phyloP scores from a whole-genome alignment of 1,139 yeast species.

The Yamadazyma trypodendri region DNA sequence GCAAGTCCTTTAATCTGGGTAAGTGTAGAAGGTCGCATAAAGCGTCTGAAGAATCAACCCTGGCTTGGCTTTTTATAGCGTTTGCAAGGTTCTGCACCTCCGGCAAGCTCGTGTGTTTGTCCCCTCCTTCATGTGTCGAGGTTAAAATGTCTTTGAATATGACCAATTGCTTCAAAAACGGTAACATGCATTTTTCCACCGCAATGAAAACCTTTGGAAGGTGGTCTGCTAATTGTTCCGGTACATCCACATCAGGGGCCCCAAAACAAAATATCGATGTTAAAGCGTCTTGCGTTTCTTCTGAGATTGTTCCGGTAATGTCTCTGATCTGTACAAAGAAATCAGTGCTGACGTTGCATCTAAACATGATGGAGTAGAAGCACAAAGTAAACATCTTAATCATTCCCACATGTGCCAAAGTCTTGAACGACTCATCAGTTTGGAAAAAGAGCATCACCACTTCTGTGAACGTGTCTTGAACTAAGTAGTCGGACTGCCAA shows the following conservation, averaged over 20 bases:
- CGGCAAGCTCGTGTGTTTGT: slow-evolving; percentile 19
- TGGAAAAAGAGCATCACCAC: slow-evolving; percentile 40
- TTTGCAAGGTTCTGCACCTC: slow-evolving; percentile 20
- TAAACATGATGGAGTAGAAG: slow-evolving; percentile 19
- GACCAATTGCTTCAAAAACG: slow-evolving; percentile 37
- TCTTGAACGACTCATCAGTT: slow-evolving; percentile 42
- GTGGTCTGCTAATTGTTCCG: slow-evolving; percentile 5
- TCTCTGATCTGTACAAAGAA: slow-evolving; percentile 1
- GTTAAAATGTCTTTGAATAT: slow-evolving; percentile 37
- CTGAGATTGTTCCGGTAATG: not conserved
- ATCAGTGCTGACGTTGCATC: slow-evolving; percentile 6
- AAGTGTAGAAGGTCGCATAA: slow-evolving; percentile 12
- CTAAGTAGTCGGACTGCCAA: slow-evolving; percentile 24
- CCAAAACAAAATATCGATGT: slow-evolving; percentile 1
- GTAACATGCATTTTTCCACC: slow-evolving; percentile 30
- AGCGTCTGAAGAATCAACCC: slow-evolving; percentile 19
- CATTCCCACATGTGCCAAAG: slow-evolving; percentile 31
- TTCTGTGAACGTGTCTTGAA: slow-evolving; percentile 39
- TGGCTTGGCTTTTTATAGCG: slow-evolving; percentile 17
- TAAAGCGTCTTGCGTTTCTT: slow-evolving; percentile 1
- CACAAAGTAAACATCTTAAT: slow-evolving; percentile 26
- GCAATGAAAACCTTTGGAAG: slow-evolving; percentile 22
- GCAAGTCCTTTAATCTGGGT: slow-evolving; percentile 13
- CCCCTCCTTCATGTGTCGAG: slow-evolving; percentile 25
- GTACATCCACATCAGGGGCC: slow-evolving; percentile 1